These are phyloP conservation scores for Bremia lactucae DNA, from an alignment of 352 stramenopile species.

Conservation along the genomic window DNA sequence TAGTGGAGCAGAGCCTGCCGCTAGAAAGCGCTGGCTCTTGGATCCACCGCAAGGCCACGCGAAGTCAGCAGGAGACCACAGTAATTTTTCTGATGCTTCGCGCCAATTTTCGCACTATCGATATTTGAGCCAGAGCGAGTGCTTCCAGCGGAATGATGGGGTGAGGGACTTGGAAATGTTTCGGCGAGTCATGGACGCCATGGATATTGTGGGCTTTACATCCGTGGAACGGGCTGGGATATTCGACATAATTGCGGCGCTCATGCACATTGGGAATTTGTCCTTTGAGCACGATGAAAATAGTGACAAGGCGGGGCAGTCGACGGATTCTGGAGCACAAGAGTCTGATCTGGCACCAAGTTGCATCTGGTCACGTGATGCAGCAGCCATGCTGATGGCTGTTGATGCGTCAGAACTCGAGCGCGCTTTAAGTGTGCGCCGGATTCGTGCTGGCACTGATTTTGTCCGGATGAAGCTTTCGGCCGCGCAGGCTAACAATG, in stretches of 20 bases:
- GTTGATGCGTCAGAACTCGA: constrained; percentile 67
- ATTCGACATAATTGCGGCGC: constrained; percentile 69
- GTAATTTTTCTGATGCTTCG: constrained; percentile 29
- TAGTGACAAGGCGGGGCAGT: constrained; percentile 34
- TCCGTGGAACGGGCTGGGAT: constrained; percentile 59
- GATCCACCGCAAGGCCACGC: constrained; percentile 33
- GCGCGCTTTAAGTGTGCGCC: constrained; percentile 59
- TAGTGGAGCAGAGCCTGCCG: constrained; percentile 36
- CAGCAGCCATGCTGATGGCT: constrained; percentile 53
- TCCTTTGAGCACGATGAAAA: constrained; percentile 76
- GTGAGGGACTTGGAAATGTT: constrained; percentile 74
- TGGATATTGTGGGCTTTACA: constrained; percentile 80
- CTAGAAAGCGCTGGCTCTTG: constrained; percentile 47
- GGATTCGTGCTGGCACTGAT: constrained; percentile 72
- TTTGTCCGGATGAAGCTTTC: constrained; percentile 82
- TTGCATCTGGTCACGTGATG: constrained; percentile 63
- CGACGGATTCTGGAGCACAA: constrained; percentile 13
- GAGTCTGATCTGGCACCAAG: constrained; percentile 39
- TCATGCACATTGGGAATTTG: constrained; percentile 87
- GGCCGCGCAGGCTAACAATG: constrained; percentile 71
- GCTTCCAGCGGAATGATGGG: constrained; percentile 65
- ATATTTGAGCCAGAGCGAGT: constrained; percentile 83
- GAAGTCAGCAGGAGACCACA: constrained; percentile 33
- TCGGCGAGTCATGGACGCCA: constrained; percentile 62
- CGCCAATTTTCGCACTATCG: constrained; percentile 63